These are phyloP conservation scores for Candida suzukii DNA, from an alignment of 805 yeast genomes.

Conservation along the genomic window DNA sequence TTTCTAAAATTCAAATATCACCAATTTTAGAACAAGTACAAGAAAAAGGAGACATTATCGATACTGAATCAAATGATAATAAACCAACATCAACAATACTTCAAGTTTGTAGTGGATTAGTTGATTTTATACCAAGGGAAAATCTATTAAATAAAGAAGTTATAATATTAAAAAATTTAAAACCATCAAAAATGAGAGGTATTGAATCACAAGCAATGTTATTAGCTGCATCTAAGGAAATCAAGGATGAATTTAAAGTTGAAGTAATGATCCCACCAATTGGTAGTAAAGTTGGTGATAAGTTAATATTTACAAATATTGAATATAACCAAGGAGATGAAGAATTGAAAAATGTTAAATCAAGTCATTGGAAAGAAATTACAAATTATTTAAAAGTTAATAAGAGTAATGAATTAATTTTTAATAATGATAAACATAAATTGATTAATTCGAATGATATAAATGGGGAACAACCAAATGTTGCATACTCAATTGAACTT, in stretches of 20 bases:
- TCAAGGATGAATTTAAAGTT: slow-evolving; percentile 21
- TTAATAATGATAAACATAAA: slow-evolving; percentile 1
- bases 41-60: background rate
- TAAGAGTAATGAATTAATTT: slow-evolving; percentile 24
- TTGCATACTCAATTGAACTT: too few species aligned
- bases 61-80: too few species aligned
- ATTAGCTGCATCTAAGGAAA: slow-evolving; percentile 39
- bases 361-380: slow-evolving; percentile 29
- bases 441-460: background rate
- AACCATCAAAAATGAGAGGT: slow-evolving; percentile 59
- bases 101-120: slow-evolving; percentile 57
- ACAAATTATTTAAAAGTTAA: slow-evolving; percentile 25
- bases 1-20: slow-evolving; percentile 38
- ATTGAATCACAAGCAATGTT: slow-evolving; percentile 58
- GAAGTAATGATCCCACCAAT: slow-evolving; percentile 43
- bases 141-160: slow-evolving; percentile 34
- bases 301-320: slow-evolving; percentile 29
- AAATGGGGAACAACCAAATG: background rate
- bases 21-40: slow-evolving; percentile 3
- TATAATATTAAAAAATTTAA: slow-evolving; percentile 50
- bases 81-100: too few species aligned
- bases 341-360: slow-evolving; percentile 23
- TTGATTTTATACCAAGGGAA: slow-evolving; percentile 32
- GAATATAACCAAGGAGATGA: slow-evolving; percentile 2
- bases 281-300: slow-evolving; percentile 30